Evolutionary conservation across 306 rosid species (phyloP), one percentile per base, ranked within the genome.

Genomic region (Senna tora): DNA sequence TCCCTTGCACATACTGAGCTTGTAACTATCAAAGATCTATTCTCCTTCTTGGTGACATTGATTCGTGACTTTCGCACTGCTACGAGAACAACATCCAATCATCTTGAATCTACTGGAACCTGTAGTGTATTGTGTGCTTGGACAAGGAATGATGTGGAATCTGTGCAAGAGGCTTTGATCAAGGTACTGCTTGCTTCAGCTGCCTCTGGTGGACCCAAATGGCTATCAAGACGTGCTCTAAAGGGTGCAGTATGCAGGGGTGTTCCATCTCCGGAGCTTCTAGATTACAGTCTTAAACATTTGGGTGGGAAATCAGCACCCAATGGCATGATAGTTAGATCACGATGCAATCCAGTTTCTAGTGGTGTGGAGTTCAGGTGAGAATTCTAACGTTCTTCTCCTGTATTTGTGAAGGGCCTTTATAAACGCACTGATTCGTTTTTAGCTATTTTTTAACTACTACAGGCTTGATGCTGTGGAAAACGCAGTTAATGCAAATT

Each of bases 351-450:
- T 74, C 87, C 86, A 2, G 2, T 10, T 41, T 78, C 89, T 21
- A 75, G 80, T 62, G 85, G 62, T 3, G 62, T 85, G 0, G 96
- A 90, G 33, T 87, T 74, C 88, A 85, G 91, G 93, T 90, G 78
- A 76, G 39, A 39, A 6, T 41, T 3, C 1, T 7, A 19, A 17
- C 49, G 36, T 52, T 25, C 32, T 52, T 25, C 32, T 49, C n/a
- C 22, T 34, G 49, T 57, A 45, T 55, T 19, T 33, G 34, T 67
- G 0, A 42, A n/a, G 53, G 41, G 53, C 51, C 60, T 57, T 15
- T 39, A 9, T 46, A 1, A 12, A n/a, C 50, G 10, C 14, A 51
- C 34, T 25, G 30, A 25, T 1, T 25, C 11, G 6, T 38, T 75
- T 9, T 51, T 2, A 9, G 33, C 56, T 54, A 10, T n/a, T 3